phyloP scores from a whole-genome alignment of 805 yeast species.

The Tetrapisispora phaffii region DNA sequence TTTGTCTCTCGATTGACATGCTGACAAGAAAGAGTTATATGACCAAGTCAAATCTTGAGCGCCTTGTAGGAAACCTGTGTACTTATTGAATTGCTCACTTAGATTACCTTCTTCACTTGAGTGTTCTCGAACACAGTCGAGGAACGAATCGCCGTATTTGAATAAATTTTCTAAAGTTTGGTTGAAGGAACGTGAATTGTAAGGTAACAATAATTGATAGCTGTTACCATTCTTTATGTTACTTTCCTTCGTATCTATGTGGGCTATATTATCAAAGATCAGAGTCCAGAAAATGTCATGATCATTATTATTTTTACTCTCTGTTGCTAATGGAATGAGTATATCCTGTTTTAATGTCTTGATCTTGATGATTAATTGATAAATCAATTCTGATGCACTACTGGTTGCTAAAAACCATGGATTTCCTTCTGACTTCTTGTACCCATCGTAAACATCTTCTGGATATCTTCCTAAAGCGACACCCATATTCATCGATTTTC shows the following conservation, averaged over 20 bases:
- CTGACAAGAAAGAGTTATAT: slow-evolving; percentile 65
- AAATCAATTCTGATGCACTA: slow-evolving; percentile 55
- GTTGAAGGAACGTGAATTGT: slow-evolving; percentile 34
- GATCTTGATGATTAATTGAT: slow-evolving; percentile 40
- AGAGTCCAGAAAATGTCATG: slow-evolving; percentile 21
- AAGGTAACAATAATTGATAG: slow-evolving; percentile 10
- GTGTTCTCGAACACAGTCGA: slow-evolving; percentile 48
- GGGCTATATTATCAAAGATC: slow-evolving; percentile 9
- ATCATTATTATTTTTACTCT: slow-evolving; percentile 1
- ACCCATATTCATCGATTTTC: slow-evolving; percentile 23
- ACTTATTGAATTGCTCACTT: slow-evolving; percentile 81
- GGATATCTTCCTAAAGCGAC: slow-evolving; percentile 87
- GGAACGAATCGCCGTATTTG: slow-evolving; percentile 56
- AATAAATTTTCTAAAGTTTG: slow-evolving; percentile 39
- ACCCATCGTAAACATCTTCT: slow-evolving; percentile 81
- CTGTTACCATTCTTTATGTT: not conserved
- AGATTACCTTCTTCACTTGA: slow-evolving; percentile 57
- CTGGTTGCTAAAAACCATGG: slow-evolving; percentile 88
- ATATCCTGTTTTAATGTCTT: slow-evolving; percentile 35
- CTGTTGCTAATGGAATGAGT: slow-evolving; percentile 26
- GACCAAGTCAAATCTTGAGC: slow-evolving; percentile 88
- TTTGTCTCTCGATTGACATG: slow-evolving; percentile 51
- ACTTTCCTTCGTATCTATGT: slow-evolving; percentile 8
- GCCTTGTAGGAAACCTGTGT: slow-evolving; percentile 79
- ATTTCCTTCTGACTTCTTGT: slow-evolving; percentile 64